Conservation (phyloP, 306 rosid species). For the Delonix regia region DNA sequence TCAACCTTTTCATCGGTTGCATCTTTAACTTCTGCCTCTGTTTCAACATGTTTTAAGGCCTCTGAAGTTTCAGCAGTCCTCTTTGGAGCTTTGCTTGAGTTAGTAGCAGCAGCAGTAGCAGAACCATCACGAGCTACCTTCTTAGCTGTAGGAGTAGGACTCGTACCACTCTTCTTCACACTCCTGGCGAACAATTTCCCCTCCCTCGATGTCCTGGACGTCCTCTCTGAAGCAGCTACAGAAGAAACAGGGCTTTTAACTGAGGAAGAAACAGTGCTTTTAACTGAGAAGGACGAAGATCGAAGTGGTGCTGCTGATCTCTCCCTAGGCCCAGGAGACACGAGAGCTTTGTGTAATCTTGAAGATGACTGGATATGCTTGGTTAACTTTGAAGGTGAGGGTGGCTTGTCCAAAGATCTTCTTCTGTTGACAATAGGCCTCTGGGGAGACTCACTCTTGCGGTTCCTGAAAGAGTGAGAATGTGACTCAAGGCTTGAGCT, state of each 20-base stretch:
- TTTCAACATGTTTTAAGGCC: conserved; percentile 16
- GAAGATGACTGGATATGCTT: conserved; percentile 50
- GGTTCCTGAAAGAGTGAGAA: conserved; percentile 26
- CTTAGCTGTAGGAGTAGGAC: conserved; percentile 25
- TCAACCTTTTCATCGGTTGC: conserved; percentile 24
- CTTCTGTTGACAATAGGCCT: conserved; percentile 57
- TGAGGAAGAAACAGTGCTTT: conserved; percentile 14
- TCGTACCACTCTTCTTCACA: conserved; percentile 35
- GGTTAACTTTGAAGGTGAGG: conserved; percentile 46
- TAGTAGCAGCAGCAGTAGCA: neutral
- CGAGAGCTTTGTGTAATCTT: conserved; percentile 47
- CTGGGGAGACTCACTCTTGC: conserved; percentile 33
- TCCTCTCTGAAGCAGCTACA: conserved; percentile 25
- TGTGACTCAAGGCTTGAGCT: conserved; percentile 57
- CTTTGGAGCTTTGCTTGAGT: conserved; percentile 28
- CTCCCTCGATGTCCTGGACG: conserved; percentile 27
- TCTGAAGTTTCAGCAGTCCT: neutral
- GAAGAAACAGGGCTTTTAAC: conserved; percentile 15
- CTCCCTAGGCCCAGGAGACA: conserved; percentile 61
- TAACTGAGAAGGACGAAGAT: conserved; percentile 30
- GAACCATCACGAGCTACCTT: conserved; percentile 32
- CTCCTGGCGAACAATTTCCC: conserved; percentile 31
- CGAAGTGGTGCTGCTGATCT: conserved; percentile 21
- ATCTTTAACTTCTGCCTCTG: conserved; percentile 32
- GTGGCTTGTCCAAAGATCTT: conserved; percentile 84